Evolutionary conservation across 1,139 yeast genomes (phyloP), one percentile per base, ranked within the genome.

Genomic region (Yamadazyma triangularis): DNA sequence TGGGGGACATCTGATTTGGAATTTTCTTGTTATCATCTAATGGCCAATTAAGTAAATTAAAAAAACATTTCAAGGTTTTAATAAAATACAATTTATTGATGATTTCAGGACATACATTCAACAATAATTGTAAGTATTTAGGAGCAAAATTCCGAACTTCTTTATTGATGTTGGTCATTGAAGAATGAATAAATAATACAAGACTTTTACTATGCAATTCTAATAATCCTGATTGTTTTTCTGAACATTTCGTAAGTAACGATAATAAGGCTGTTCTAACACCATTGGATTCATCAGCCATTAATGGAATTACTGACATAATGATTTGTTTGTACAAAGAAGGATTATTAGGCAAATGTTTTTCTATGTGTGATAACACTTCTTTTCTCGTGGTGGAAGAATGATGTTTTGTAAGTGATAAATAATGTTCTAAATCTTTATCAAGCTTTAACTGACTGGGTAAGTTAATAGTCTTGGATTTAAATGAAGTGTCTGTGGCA

Each of bases 121-220:
- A 53, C 31, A 86, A 50, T 4, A 79, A 62, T 22, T 64, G 63
- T 22, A 88, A 58, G 42, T 79, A 81, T 35, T 69, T 70, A 0
- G 91, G 74, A 4, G 93, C 76, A 41, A 80, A 83, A 31, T 75
- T 73, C 28, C 94, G 72, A 24, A 88, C 77, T 7, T 77, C 78
- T 1, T 89, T 80, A 23, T 72, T 73, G 27, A 91, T 82, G 51
- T 91, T 96, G 12, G 97, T 85, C 97, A 91, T 91, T 10, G 96
- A 94, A 32, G 93, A 81, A 47, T 84, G 84, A n/a, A 89, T 69
- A 51, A 84, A 89, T 20, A 91, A 63, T 21, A 84, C 70, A 3
- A 89, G 57, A 5, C 80, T 62, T 19, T 79, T 66, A 29, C 81
- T 68, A 56, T 89, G 93, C 14, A 88, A 64, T 36, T 73, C 76